phyloP scores from a whole-genome alignment of 202 grass and related monocot species.

The Zoysia matrella region DNA sequence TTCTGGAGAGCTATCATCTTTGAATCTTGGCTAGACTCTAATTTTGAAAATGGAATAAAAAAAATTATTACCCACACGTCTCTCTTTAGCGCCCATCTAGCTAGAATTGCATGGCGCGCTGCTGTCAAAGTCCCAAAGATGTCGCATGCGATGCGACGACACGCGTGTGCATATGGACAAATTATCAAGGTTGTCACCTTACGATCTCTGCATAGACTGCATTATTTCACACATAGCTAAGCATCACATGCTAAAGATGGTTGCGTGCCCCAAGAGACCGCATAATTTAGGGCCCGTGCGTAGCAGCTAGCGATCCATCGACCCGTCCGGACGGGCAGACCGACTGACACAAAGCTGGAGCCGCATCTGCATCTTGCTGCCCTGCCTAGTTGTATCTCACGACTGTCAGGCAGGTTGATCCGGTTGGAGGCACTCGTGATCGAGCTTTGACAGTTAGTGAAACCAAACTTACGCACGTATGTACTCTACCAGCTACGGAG shows the following conservation, averaged over 20 bases:
- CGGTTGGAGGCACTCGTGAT: slow-evolving; percentile 24
- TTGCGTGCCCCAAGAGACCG: neutral
- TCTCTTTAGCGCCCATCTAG: too few relatives aligned
- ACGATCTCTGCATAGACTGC: neutral
- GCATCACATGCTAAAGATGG: slow-evolving; percentile 45
- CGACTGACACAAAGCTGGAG: neutral
- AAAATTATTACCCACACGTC: too few relatives aligned
- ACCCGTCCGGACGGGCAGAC: neutral
- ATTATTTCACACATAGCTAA: slow-evolving; percentile 34
- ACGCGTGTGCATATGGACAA: slow-evolving; percentile 39
- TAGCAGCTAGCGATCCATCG: slow-evolving; percentile 6
- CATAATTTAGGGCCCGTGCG: neutral
- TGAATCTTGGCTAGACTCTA: too few relatives aligned
- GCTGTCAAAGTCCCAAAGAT: too few relatives aligned
- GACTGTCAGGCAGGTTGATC: slow-evolving; percentile 39
- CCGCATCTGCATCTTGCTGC: slow-evolving; percentile 5
- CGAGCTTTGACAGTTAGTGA: neutral
- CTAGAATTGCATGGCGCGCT: too few relatives aligned
- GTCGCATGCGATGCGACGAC: neutral
- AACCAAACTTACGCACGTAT: slow-evolving; percentile 2
- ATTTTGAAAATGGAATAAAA: too few relatives aligned
- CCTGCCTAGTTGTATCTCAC: slow-evolving; percentile 5
- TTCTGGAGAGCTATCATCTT: too few relatives aligned
- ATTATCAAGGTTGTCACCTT: neutral
- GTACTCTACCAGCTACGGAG: neutral